These are phyloP conservation scores for Lophiotrema nucula DNA, from an alignment of 495 filamentous ascomycete species.

Conservation along the genomic window DNA sequence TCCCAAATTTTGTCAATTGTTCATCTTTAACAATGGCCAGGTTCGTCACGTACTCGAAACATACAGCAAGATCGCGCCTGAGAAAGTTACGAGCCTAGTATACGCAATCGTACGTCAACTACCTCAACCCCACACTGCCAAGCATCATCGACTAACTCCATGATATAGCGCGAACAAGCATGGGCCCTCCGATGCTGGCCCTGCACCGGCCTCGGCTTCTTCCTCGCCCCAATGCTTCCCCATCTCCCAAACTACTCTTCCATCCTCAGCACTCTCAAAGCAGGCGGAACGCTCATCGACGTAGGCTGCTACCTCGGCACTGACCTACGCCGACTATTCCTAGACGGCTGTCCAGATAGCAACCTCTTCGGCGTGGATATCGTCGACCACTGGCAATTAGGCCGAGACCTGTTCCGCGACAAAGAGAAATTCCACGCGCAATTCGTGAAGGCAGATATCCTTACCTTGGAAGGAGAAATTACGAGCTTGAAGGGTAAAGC, in stretches of 20 bases:
- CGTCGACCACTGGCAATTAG: background rate
- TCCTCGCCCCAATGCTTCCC: background rate
- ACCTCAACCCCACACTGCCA: too few species aligned
- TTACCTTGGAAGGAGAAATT: background rate
- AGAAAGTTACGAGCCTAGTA: too few species aligned
- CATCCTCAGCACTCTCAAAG: background rate
- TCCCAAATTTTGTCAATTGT: too few species aligned
- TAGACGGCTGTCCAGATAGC: background rate
- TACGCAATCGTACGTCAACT: too few species aligned
- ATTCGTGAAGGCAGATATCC: background rate
- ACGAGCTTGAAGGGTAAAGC: background rate
- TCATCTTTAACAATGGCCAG: too few species aligned
- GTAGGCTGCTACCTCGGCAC: background rate
- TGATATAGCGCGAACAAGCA: background rate
- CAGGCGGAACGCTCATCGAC: background rate
- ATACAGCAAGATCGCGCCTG: too few species aligned
- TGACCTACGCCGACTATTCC: background rate
- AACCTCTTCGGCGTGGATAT: background rate
- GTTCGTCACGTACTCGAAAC: too few species aligned
- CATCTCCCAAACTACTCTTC: background rate
- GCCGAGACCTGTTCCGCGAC: background rate
- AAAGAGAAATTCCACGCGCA: background rate
- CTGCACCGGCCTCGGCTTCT: background rate
- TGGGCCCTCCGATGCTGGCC: background rate
- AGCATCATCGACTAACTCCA: too few species aligned